phyloP scores from a whole-genome alignment of 306 rosid genomes.

The Vigna radiata region DNA sequence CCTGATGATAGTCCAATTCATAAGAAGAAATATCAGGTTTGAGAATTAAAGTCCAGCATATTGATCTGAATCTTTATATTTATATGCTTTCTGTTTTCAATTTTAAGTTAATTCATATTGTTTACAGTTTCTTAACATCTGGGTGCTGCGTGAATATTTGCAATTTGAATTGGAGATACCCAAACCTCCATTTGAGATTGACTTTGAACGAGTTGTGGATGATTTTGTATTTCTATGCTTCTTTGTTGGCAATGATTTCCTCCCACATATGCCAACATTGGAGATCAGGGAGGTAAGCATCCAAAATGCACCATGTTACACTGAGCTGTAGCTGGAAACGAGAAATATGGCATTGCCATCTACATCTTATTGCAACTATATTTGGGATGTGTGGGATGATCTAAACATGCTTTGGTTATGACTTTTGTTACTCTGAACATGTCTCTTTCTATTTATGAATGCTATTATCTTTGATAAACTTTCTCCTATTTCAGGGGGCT shows the following conservation, averaged over 20 bases:
- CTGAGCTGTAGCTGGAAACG: slow-evolving; percentile 16
- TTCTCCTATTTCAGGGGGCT: slow-evolving; percentile 71
- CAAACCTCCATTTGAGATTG: slow-evolving; percentile 74
- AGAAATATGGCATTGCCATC: slow-evolving; percentile 22
- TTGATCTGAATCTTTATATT: slow-evolving; percentile 40
- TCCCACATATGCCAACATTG: slow-evolving; percentile 86
- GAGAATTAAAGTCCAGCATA: slow-evolving; percentile 37
- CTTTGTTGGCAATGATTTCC: slow-evolving; percentile 84
- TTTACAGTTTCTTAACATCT: slow-evolving; percentile 75
- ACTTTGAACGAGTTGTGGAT: slow-evolving; percentile 75
- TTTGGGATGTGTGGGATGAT: not conserved
- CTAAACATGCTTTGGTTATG: slow-evolving; percentile 21
- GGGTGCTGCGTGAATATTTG: slow-evolving; percentile 86
- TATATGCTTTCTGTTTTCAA: slow-evolving; percentile 8
- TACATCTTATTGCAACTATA: slow-evolving; percentile 9
- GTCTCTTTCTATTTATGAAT: slow-evolving; percentile 17
- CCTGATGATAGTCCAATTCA: slow-evolving; percentile 74
- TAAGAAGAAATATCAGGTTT: slow-evolving; percentile 91
- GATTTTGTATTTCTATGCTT: slow-evolving; percentile 88
- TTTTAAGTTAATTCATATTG: slow-evolving; percentile 30
- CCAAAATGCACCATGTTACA: slow-evolving; percentile 25
- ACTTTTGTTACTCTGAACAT: slow-evolving; percentile 9
- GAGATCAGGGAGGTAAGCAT: slow-evolving; percentile 83
- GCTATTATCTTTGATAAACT: slow-evolving; percentile 27
- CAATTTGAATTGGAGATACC: slow-evolving; percentile 76